Evolutionary conservation across 2,329 filamentous ascomycete genomes (phyloP), one percentile per base, ranked within the genome.

Genomic region (Xylaria sp.): DNA sequence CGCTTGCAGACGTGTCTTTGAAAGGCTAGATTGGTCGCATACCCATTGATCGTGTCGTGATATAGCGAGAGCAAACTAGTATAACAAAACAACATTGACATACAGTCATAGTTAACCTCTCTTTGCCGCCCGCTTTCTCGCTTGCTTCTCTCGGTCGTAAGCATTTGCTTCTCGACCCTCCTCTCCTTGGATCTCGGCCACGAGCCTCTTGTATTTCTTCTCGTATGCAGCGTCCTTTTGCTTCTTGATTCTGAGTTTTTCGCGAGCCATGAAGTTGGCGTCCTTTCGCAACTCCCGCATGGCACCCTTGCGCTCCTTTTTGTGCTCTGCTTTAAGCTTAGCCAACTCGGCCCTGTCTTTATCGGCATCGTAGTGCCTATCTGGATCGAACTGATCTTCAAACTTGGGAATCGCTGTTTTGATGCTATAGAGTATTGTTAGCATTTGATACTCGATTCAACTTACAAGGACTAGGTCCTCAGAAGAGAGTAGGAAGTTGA

Each of bases 291-390:
- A 84, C 82, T 99, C 96, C 74, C 96, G 89, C 85, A 99, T 88
- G 6, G 94, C 95, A 1, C 94, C 95, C 88, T 99, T 99, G 80
- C 89, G 88, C 86, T 99, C 96, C 78, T 92, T 89, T 89, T 97
- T 97, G 87, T 94, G 93, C 84, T 98, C 95, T 71, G 90, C 90
- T 83, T 90, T 90, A 77, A 99, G 87, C 81, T 94, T 96, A 77
- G 90, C 90, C 70, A 92, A 82, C 77, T 97, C 94, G 26, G 93
- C 91, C 40, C 96, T 92, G 81, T 97, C 94, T 74, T 90, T 91
- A 81, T 99, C 92, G 0, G 94, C 94, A 78, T 99, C 97, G 87
- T 99, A 98, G 86, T 98, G 96, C 83, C 94, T 95, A 83, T 92
- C 89, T 3, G 96, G 96, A 80, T 97, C 96, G 87, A 94, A 99